These are phyloP conservation scores for Hortiboletus campestris DNA, from an alignment of 768 basidiomycete species.

Conservation along the genomic window DNA sequence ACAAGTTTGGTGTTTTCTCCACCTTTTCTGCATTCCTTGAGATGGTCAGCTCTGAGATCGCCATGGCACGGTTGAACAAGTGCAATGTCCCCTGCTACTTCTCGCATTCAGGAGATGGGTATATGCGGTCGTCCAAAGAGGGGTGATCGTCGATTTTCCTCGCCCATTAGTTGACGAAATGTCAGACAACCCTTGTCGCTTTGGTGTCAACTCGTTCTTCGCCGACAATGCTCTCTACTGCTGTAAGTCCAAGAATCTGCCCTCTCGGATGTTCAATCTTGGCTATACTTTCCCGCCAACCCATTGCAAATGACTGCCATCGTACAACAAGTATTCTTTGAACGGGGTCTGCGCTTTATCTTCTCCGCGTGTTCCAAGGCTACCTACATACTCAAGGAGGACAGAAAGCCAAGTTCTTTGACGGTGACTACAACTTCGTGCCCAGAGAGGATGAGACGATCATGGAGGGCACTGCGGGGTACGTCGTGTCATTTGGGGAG, in stretches of 20 bases:
- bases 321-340: conserved; percentile 77
- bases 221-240: conserved; percentile 90
- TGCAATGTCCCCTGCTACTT: conserved; percentile 88
- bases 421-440: conserved; percentile 68
- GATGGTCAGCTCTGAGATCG: conserved; percentile 86
- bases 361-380: conserved; percentile 91
- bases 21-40: conserved; percentile 92
- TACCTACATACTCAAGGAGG: conserved; percentile 78
- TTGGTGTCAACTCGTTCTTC: conserved; percentile 82
- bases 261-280: conserved; percentile 71
- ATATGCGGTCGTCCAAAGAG: conserved; percentile 3
- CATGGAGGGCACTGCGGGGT: conserved; percentile 72
- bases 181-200: conserved; percentile 61
- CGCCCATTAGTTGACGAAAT: conserved; percentile 59
- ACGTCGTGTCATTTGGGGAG: conserved; percentile 84
- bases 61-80: conserved; percentile 87
- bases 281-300: conserved; percentile 88
- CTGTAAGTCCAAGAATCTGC: too few species aligned
- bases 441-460: conserved; percentile 87
- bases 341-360: conserved; percentile 78
- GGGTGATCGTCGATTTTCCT: not conserved
- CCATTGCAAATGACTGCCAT: conserved; percentile 76
- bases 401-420: conserved; percentile 67
- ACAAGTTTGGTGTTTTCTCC: conserved; percentile 45
- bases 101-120: conserved; percentile 79